Percentiles rank a stretch among this genome's conserved stretches.
Conservation (phyloP, 176 grass and related monocot genomes). For the Olyra latifolia region DNA sequence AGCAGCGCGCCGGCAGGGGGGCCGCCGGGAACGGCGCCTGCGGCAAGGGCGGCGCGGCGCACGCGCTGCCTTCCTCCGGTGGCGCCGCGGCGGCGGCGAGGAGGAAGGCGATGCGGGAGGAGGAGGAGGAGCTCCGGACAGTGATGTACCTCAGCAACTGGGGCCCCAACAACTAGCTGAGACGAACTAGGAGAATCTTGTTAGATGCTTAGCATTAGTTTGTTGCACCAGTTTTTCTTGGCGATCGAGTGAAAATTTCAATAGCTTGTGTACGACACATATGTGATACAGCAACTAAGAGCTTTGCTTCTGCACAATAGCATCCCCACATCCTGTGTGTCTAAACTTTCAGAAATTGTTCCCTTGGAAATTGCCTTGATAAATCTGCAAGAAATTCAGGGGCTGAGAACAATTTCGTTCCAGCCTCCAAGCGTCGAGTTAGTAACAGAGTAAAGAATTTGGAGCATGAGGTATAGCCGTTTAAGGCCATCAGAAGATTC, state of each 20-base stretch:
- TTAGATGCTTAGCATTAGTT: background rate
- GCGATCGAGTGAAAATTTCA: background rate
- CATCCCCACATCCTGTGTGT: background rate
- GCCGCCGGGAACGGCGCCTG: background rate
- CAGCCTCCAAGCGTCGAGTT: background rate
- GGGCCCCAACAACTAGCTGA: slow-evolving; percentile 55
- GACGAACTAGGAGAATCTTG: background rate
- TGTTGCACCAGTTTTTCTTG: background rate
- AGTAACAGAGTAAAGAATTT: background rate
- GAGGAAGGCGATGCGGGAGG: slow-evolving; percentile 39
- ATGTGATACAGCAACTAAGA: background rate
- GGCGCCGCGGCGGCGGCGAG: background rate
- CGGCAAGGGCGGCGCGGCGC: background rate
- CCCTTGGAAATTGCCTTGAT: background rate
- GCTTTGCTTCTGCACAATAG: background rate
- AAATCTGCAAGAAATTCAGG: background rate
- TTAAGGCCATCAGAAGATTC: background rate
- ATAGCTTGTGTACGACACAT: background rate
- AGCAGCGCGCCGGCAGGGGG: slow-evolving; percentile 13
- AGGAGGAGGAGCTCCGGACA: slow-evolving; percentile 60
- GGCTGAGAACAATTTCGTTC: background rate
- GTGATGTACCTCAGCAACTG: slow-evolving; percentile 67
- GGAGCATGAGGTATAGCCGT: background rate
- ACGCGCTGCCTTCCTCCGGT: background rate
- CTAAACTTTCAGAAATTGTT: background rate